Evolutionary conservation across 2,329 filamentous ascomycete species (phyloP).

Genomic region (Ceratocystis papillata): DNA sequence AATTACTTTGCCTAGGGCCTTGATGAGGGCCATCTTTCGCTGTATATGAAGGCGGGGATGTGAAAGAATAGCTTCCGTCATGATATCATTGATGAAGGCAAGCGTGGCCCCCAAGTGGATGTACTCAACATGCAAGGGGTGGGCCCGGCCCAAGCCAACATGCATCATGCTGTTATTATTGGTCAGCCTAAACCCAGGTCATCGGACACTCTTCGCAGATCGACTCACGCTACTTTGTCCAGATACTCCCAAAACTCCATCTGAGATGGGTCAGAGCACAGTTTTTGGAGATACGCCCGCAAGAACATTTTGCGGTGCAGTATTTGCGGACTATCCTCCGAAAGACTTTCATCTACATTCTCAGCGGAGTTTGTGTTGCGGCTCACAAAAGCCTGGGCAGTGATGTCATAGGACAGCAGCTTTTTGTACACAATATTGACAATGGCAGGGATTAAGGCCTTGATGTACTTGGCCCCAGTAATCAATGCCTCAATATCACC

Average conservation of each 20-base stretch:
- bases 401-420: conserved; percentile 70
- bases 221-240: conserved; percentile 63
- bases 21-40: conserved; percentile 62
- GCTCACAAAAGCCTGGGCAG: conserved; percentile 62
- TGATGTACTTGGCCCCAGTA: conserved; percentile 63
- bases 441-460: conserved; percentile 68
- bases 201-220: background rate
- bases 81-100: conserved; percentile 64
- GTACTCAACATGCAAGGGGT: conserved; percentile 69
- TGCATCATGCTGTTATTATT: conserved; percentile 56
- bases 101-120: conserved; percentile 64
- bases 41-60: conserved; percentile 55
- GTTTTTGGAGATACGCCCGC: conserved; percentile 61
- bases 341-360: conserved; percentile 50
- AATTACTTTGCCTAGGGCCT: conserved; percentile 68
- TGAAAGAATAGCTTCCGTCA: conserved; percentile 64
- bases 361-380: conserved; percentile 54
- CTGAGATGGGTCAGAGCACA: conserved; percentile 63
- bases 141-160: conserved; percentile 59
- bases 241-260: conserved; percentile 77
- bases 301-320: conserved; percentile 66
- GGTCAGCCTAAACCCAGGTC: conserved; percentile 12
- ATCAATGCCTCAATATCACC: conserved; percentile 63
- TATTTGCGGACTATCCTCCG: conserved; percentile 64
- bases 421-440: conserved; percentile 81